Base-by-base conservation (phyloP, 108 stramenopile species). In the Phaeodactylum tricornutum region DNA sequence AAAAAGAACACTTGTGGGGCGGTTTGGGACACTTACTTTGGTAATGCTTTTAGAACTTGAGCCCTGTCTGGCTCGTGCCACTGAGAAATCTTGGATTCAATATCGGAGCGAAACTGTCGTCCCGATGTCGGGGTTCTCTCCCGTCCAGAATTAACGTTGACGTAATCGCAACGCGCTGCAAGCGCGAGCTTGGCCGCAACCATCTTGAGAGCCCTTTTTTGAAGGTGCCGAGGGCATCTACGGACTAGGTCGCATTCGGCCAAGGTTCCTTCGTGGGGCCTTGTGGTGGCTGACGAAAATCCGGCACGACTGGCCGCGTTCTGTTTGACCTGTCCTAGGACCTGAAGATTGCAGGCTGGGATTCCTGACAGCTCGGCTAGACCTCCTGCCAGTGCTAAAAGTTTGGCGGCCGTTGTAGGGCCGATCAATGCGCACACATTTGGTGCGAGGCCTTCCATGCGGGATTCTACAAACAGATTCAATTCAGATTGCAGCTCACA, bases 21-120 rank as follows among this genome's bases (percentile, higher is more conserved):
- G n/a, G n/a, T n/a, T n/a, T n/a, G n/a, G n/a, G n/a, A n/a, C n/a
- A 85, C 84, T 86, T 67, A 86, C 78, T 93, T 92, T 44, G 98
- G 98, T 34, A 96, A 71, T 17, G 98, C 91, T 57, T 96, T 96
- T 41, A 85, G 67, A 7, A 74, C 75, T 38, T 74, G 87, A 25
- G 85, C 94, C 57, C 80, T 79, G 42, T 94, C 87, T 20, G 93
- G 92, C 57, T 96, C 96, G 47, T 92, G 85, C 77, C 78, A 83
- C 57, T 97, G 87, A 46, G 73, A 79, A 47, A 99, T 71, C 61
- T 96, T 93, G 15, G 57, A 41, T 53, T 69, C 57, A 39, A 89
- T 52, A 33, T 88, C 81, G 15, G 60, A 66, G 19, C 74, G 64
- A 41, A 79, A 79, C 42, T 50, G 53, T 17, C 60, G 47, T 25